A percentile compares a stretch with the other conserved stretches of the same genome.
phyloP scores from a whole-genome alignment of 192 early-diverging fungal genomes.

The Globomyces pollinis-pini region DNA sequence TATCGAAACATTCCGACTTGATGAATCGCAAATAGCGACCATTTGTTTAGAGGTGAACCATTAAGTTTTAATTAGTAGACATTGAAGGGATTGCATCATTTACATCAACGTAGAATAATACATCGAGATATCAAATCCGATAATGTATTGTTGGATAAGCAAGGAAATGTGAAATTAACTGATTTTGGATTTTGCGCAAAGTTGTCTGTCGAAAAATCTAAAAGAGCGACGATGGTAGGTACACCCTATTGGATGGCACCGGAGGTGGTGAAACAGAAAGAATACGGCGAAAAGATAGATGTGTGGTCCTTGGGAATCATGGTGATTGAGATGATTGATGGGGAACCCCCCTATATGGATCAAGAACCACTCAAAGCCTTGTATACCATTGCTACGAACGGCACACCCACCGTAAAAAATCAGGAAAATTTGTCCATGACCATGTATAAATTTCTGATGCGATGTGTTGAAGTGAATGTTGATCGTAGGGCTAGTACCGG shows the following conservation, averaged over 20 bases:
- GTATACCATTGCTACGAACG: slow-evolving; percentile 77
- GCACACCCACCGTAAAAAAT: slow-evolving; percentile 82
- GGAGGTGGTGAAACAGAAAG: slow-evolving; percentile 38
- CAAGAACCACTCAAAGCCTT: slow-evolving; percentile 73
- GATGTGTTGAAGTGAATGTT: slow-evolving; percentile 89
- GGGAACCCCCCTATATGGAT: slow-evolving; percentile 60
- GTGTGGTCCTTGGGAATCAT: slow-evolving; percentile 56
- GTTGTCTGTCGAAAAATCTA: slow-evolving; percentile 53
- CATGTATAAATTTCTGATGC: slow-evolving; percentile 85
- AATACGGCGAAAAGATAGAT: slow-evolving; percentile 42
- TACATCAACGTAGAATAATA: slow-evolving; percentile 70
- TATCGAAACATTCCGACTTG: slow-evolving; percentile 85
- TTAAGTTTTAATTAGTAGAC: slow-evolving; percentile 56
- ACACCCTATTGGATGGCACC: slow-evolving; percentile 51
- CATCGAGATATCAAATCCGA: slow-evolving; percentile 86
- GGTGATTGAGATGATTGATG: slow-evolving; percentile 52
- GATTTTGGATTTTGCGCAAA: slow-evolving; percentile 87
- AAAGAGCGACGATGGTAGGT: slow-evolving; percentile 75
- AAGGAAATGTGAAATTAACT: slow-evolving; percentile 62
- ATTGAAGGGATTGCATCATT: slow-evolving; percentile 61
- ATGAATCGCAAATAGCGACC: slow-evolving; percentile 73
- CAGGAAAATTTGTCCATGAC: slow-evolving; percentile 73
- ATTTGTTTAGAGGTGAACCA: slow-evolving; percentile 69
- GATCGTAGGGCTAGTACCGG: slow-evolving; percentile 68
- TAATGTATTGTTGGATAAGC: slow-evolving; percentile 71